Evolutionary conservation across 805 yeast genomes (phyloP).

Genomic region (Teunomyces panamensis): DNA sequence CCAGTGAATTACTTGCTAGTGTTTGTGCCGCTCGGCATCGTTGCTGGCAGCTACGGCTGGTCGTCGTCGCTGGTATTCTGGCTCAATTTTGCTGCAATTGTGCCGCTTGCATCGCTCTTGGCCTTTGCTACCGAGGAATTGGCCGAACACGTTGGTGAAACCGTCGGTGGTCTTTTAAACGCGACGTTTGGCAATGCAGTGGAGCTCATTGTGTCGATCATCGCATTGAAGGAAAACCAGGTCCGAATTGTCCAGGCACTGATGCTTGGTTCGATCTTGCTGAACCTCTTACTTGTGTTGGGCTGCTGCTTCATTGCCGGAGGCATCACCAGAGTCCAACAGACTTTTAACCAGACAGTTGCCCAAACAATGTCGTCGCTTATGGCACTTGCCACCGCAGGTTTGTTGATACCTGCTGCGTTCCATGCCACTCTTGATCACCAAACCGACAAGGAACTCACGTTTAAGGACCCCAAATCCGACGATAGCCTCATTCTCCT

Average conservation of each 20-base stretch:
- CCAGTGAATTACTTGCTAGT: slow-evolving; percentile 74
- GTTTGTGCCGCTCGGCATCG: slow-evolving; percentile 85
- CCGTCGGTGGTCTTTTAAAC: slow-evolving; percentile 89
- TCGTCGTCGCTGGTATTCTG: slow-evolving; percentile 56
- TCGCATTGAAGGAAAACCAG: slow-evolving; percentile 83
- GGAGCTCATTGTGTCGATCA: slow-evolving; percentile 89
- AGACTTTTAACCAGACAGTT: slow-evolving; percentile 89
- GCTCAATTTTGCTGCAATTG: slow-evolving; percentile 83
- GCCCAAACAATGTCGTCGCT: slow-evolving; percentile 97
- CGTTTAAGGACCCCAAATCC: too few species aligned
- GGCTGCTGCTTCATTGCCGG: slow-evolving; percentile 97
- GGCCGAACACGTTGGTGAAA: slow-evolving; percentile 83
- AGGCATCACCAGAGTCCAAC: slow-evolving; percentile 82
- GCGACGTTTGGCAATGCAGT: slow-evolving; percentile 99
- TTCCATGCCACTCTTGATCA: slow-evolving; percentile 68
- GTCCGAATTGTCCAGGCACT: slow-evolving; percentile 94
- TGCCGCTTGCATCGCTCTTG: slow-evolving; percentile 86
- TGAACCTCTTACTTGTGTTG: slow-evolving; percentile 82
- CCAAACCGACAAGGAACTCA: too few species aligned
- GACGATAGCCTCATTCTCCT: slow-evolving; percentile 48
- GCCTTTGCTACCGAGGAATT: slow-evolving; percentile 94
- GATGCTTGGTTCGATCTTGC: slow-evolving; percentile 91
- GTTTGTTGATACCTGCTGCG: slow-evolving; percentile 92
- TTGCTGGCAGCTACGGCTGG: slow-evolving; percentile 62
- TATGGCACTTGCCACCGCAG: slow-evolving; percentile 86